phyloP scores from a whole-genome alignment of 1,284 basidiomycete species.

The Apiotrichum akiyoshidainum region DNA sequence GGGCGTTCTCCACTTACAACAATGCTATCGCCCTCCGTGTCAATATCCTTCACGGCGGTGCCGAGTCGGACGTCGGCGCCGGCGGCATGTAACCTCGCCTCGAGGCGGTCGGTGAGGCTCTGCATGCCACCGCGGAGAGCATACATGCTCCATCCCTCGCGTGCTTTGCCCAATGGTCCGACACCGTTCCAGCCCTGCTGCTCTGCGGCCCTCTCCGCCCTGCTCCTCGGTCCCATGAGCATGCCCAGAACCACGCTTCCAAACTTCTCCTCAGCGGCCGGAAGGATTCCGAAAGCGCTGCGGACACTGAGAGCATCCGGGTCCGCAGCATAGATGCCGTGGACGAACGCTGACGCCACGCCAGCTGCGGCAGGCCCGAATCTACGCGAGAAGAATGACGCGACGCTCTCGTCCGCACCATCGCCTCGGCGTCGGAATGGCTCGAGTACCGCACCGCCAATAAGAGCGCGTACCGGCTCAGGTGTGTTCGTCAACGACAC shows the following conservation, averaged over 20 bases:
- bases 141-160: slow-evolving; percentile 43
- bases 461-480: slow-evolving; percentile 37
- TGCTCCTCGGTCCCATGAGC: slow-evolving; percentile 50
- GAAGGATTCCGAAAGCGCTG: slow-evolving; percentile 71
- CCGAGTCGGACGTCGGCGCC: slow-evolving; percentile 63
- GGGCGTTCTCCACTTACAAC: slow-evolving; percentile 5
- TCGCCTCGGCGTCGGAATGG: slow-evolving; percentile 52
- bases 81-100: slow-evolving; percentile 47
- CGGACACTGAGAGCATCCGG: slow-evolving; percentile 69
- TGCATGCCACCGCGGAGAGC: slow-evolving; percentile 63
- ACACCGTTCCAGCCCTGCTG: slow-evolving; percentile 16
- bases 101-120: slow-evolving; percentile 63
- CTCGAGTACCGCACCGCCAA: slow-evolving; percentile 62
- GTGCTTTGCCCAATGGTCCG: slow-evolving; percentile 29
- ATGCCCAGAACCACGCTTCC: slow-evolving; percentile 68
- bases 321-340: slow-evolving; percentile 90
- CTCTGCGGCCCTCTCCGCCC: slow-evolving; percentile 21
- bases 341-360: slow-evolving; percentile 78
- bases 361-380: slow-evolving; percentile 72
- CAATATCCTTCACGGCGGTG: slow-evolving; percentile 43
- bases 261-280: slow-evolving; percentile 64
- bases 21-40: slow-evolving; percentile 1
- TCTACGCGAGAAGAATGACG: slow-evolving; percentile 70
- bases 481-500: slow-evolving; percentile 3
- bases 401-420: slow-evolving; percentile 71